Evolutionary conservation across 208 protist genomes (phyloP).

Genomic region (Acanthamoeba divionensis): DNA sequence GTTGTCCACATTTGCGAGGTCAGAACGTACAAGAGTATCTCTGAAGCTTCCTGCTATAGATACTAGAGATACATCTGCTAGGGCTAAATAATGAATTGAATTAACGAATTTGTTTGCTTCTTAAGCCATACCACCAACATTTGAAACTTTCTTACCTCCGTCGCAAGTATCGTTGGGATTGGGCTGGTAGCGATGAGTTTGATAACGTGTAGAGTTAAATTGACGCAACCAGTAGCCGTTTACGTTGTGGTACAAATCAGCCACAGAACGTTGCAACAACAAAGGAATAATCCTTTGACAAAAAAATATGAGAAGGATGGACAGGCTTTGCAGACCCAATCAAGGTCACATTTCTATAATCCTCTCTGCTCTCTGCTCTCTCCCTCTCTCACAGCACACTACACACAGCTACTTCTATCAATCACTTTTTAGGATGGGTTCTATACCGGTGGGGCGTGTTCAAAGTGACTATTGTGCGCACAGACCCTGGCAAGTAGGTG

Average conservation of each 20-base stretch:
- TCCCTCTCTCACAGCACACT: too few species aligned
- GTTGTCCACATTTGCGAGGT: neutral
- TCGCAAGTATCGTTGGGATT: too few species aligned
- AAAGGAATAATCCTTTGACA: neutral
- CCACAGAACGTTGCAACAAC: neutral
- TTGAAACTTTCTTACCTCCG: too few species aligned
- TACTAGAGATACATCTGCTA: constrained; percentile 3
- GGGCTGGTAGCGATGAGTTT: neutral
- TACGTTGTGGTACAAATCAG: constrained; percentile 4
- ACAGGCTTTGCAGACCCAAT: neutral
- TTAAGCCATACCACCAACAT: too few species aligned
- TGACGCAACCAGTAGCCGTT: constrained; percentile 30
- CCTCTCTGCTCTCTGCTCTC: too few species aligned
- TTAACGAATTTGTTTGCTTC: too few species aligned
- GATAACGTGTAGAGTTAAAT: neutral
- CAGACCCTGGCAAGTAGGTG: neutral
- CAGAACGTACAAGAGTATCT: constrained; percentile 26
- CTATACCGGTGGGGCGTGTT: constrained; percentile 33
- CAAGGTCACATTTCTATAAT: too few species aligned
- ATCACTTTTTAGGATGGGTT: too few species aligned
- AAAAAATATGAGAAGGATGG: neutral
- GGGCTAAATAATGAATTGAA: neutral
- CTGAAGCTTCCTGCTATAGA: constrained; percentile 51
- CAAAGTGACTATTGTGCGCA: constrained; percentile 27
- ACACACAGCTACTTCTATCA: too few species aligned